Percentiles rank a stretch among this genome's conserved stretches.
Conservation (phyloP, 2,329 filamentous ascomycete species). For the Paramyrothecium roridum region DNA sequence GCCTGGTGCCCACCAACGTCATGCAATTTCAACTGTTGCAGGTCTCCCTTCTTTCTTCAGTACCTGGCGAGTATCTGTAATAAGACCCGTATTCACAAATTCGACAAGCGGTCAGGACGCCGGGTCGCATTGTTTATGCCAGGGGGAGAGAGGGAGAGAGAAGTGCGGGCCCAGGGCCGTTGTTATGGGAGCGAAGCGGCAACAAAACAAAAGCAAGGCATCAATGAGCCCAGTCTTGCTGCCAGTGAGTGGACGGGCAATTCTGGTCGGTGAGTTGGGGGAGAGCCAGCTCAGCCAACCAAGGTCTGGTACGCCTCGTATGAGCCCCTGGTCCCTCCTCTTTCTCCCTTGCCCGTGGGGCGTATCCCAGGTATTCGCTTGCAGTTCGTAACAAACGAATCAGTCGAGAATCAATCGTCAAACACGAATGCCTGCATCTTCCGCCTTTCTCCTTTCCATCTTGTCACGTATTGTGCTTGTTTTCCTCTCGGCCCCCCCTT, state of each 20-base stretch:
- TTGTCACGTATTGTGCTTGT: not conserved
- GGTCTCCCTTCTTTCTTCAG: too few relatives aligned
- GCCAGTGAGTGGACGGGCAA: not conserved
- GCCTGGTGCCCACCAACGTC: too few relatives aligned
- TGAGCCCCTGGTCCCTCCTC: not conserved
- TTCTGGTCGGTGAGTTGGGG: too few relatives aligned
- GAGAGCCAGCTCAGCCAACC: too few relatives aligned
- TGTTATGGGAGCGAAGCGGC: not conserved
- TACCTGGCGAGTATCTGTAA: too few relatives aligned
- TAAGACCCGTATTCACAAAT: not conserved
- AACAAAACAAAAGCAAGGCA: not conserved
- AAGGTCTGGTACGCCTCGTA: too few relatives aligned
- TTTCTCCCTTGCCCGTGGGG: not conserved
- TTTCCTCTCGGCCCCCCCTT: not conserved
- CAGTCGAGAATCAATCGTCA: not conserved
- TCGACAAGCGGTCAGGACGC: not conserved
- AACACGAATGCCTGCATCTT: not conserved
- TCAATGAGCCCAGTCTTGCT: not conserved
- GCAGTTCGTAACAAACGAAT: not conserved
- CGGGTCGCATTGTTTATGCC: not conserved
- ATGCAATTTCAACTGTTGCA: too few relatives aligned
- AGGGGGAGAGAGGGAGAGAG: not conserved
- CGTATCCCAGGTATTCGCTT: too few relatives aligned
- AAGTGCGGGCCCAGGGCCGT: not conserved
- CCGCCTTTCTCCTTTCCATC: not conserved